Conservation (phyloP, 805 yeast genomes). For the Kazachstania bromeliacearum region DNA sequence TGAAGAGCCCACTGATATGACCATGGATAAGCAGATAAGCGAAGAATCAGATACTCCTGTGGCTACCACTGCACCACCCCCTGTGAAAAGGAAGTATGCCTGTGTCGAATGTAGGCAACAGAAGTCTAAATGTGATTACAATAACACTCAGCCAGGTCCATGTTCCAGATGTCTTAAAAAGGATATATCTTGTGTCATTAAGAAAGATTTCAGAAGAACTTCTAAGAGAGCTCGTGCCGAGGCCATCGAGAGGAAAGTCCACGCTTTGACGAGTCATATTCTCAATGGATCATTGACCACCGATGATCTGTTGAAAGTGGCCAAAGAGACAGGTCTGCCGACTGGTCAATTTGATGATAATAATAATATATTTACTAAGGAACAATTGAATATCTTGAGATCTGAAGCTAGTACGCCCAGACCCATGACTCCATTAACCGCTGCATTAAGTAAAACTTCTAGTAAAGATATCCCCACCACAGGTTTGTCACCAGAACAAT, state of each 20-base stretch:
- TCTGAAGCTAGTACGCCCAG: conserved; percentile 1
- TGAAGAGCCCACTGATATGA: too few relatives aligned
- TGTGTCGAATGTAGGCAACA: conserved; percentile 96
- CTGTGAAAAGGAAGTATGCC: conserved; percentile 45
- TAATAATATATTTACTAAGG: conserved; percentile 1
- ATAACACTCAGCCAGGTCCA: conserved; percentile 58
- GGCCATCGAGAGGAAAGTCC: conserved; percentile 1
- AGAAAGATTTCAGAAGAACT: conserved; percentile 80
- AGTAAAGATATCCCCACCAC: conserved; percentile 29
- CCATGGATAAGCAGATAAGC: too few relatives aligned
- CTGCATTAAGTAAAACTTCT: background rate
- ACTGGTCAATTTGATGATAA: conserved; percentile 1
- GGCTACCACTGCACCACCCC: too few relatives aligned
- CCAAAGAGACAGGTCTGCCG: background rate
- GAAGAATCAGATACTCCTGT: too few relatives aligned
- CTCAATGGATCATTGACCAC: background rate
- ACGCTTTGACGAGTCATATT: background rate
- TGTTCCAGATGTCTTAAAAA: conserved; percentile 75
- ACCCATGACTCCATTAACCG: conserved; percentile 1
- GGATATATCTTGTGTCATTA: conserved; percentile 57
- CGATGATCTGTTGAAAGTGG: background rate
- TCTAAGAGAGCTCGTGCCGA: conserved; percentile 61
- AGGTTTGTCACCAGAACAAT: background rate
- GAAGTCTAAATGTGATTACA: conserved; percentile 82
- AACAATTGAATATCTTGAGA: conserved; percentile 3